These are phyloP conservation scores for Dichotomocladium elegans DNA, from an alignment of 371 early-diverging fungal genomes.

Conservation along the genomic window DNA sequence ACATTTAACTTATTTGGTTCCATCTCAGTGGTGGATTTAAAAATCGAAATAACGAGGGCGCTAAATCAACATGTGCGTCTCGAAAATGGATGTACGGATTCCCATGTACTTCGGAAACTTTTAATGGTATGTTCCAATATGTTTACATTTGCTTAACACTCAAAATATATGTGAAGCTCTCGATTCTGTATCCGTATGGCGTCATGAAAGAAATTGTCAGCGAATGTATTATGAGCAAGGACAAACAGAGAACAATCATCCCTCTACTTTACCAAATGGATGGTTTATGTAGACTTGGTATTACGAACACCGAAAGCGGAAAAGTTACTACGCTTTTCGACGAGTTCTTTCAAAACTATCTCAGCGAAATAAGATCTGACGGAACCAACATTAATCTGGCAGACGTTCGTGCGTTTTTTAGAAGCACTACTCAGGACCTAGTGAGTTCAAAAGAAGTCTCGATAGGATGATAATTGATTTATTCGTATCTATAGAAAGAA, in stretches of 20 bases:
- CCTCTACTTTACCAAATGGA: slow-evolving; percentile 15
- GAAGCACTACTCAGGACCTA: too few species aligned
- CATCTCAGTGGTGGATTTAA: not conserved
- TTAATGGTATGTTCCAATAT: not conserved
- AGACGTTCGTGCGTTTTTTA: too few species aligned
- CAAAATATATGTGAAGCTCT: slow-evolving; percentile 15
- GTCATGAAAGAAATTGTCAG: slow-evolving; percentile 10
- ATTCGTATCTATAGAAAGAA: too few species aligned
- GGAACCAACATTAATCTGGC: too few species aligned
- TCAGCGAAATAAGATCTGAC: too few species aligned
- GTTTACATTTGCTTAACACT: too few species aligned
- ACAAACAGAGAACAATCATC: slow-evolving; percentile 18
- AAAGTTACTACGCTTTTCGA: not conserved
- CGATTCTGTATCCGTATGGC: slow-evolving; percentile 21
- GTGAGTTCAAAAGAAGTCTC: too few species aligned
- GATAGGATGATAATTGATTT: too few species aligned
- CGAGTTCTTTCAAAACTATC: too few species aligned
- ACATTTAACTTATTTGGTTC: not conserved
- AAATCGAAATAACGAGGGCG: slow-evolving; percentile 1
- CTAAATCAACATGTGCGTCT: slow-evolving; percentile 3
- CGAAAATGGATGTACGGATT: not conserved
- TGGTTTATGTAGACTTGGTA: slow-evolving; percentile 1
- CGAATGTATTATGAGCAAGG: slow-evolving; percentile 13
- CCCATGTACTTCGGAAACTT: not conserved
- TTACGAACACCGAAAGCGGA: not conserved